These are phyloP conservation scores for Dalechampia spathulata DNA, from an alignment of 441 rosid species.

Conservation along the genomic window DNA sequence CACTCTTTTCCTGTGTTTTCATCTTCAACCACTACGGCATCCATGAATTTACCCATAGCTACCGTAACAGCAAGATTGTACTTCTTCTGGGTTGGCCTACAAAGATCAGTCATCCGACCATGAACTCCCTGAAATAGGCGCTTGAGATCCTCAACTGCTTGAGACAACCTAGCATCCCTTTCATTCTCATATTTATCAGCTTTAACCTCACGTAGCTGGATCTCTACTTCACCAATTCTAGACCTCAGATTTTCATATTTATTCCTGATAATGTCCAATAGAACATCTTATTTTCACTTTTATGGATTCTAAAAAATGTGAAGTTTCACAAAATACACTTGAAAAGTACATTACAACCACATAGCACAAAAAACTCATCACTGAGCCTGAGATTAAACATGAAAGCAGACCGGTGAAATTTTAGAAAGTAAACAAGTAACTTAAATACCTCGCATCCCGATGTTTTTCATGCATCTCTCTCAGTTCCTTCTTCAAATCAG, in stretches of 20 bases:
- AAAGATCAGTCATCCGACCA: slow-evolving; percentile 97
- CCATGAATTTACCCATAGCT: slow-evolving; percentile 99
- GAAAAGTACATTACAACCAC: slow-evolving; percentile 10
- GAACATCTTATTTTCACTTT: not conserved
- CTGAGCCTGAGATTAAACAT: not conserved
- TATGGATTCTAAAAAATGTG: slow-evolving; percentile 1
- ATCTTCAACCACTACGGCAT: slow-evolving; percentile 97
- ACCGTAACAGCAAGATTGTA: slow-evolving; percentile 98
- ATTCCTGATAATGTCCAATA: slow-evolving; percentile 37
- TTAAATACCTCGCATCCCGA: slow-evolving; percentile 60
- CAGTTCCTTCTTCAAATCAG: slow-evolving; percentile 54
- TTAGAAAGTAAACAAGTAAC: slow-evolving; percentile 4
- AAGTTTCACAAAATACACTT: not conserved
- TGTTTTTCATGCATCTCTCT: slow-evolving; percentile 74
- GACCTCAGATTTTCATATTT: slow-evolving; percentile 73
- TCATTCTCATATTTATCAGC: slow-evolving; percentile 95
- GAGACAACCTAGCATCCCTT: slow-evolving; percentile 83
- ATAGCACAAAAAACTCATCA: not conserved
- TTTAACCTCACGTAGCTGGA: slow-evolving; percentile 80
- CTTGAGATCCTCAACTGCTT: slow-evolving; percentile 90
- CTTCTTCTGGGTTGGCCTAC: slow-evolving; percentile 89
- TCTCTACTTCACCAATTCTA: slow-evolving; percentile 73
- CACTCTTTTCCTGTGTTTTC: slow-evolving; percentile 96
- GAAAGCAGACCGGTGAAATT: not conserved
- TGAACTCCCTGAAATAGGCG: slow-evolving; percentile 94